These are phyloP conservation scores for Cyclostephanos tholiformis DNA, from an alignment of 108 stramenopile genomes.

Conservation along the genomic window DNA sequence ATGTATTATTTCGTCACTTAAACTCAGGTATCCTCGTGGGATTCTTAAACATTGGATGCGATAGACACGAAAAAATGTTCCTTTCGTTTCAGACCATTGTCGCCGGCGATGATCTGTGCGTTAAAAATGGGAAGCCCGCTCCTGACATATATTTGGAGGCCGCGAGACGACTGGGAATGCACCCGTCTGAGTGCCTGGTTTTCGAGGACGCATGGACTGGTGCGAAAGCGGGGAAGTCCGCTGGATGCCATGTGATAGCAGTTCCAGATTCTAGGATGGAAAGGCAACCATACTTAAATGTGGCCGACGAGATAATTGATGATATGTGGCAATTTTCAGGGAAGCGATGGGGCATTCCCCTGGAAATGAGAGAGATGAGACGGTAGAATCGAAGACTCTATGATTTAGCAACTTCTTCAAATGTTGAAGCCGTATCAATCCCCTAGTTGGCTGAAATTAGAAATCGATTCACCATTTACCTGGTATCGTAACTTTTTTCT, in stretches of 20 bases:
- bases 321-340: constrained; percentile 70
- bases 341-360: constrained; percentile 51
- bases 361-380: constrained; percentile 18
- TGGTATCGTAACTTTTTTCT: constrained; percentile 14
- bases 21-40: not conserved
- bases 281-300: constrained; percentile 45
- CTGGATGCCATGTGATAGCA: constrained; percentile 73
- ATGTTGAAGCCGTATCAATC: constrained; percentile 21
- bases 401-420: too few relatives aligned
- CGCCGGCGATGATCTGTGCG: constrained; percentile 69
- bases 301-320: constrained; percentile 65
- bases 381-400: not conserved
- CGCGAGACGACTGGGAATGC: constrained; percentile 56
- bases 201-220: constrained; percentile 85
- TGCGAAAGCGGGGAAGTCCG: constrained; percentile 62
- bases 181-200: constrained; percentile 77
- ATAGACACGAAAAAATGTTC: constrained; percentile 60
- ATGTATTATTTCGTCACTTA: not conserved
- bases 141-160: constrained; percentile 86
- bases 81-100: constrained; percentile 61
- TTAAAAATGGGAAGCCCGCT: constrained; percentile 78
- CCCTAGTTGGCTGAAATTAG: constrained; percentile 22
- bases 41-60: not conserved
- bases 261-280: constrained; percentile 77
- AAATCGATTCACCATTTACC: constrained; percentile 27